phyloP scores from a whole-genome alignment of 495 filamentous ascomycete genomes.

The Xylaria palmicola region DNA sequence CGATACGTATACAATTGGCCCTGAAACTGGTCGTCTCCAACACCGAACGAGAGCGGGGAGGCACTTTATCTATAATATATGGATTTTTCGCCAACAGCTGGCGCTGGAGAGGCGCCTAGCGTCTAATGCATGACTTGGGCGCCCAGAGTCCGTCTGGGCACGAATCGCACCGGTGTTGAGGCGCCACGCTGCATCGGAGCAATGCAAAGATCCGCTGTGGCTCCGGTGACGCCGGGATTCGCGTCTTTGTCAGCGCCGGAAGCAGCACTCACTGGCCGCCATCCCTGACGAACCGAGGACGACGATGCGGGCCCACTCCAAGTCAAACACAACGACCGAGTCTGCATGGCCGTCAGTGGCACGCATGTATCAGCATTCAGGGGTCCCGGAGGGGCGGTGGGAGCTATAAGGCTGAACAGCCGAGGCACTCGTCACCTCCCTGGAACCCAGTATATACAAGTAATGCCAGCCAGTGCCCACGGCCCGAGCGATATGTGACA shows the following conservation, averaged over 20 bases:
- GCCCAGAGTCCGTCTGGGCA: neutral
- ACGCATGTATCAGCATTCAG: too few species aligned
- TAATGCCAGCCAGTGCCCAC: neutral
- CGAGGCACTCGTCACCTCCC: slow-evolving; percentile 1
- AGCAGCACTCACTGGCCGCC: neutral
- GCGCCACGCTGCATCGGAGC: slow-evolving; percentile 2
- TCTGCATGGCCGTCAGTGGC: neutral
- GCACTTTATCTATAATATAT: neutral
- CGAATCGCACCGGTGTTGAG: neutral
- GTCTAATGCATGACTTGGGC: neutral
- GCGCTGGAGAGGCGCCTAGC: neutral
- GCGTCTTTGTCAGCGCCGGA: neutral
- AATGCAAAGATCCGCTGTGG: slow-evolving; percentile 2
- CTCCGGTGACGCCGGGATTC: slow-evolving; percentile 1
- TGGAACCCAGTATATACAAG: neutral
- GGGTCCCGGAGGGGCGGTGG: too few species aligned
- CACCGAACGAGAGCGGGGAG: neutral
- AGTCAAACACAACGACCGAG: neutral
- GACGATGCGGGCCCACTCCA: neutral
- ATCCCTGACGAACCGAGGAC: slow-evolving; percentile 2
- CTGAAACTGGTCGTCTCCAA: too few species aligned
- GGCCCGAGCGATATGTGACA: neutral
- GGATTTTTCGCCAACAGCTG: neutral
- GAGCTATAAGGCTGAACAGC: slow-evolving; percentile 9
- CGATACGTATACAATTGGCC: too few species aligned